A percentile compares a stretch with the other conserved stretches of the same genome.
These are phyloP conservation scores for Arctium minus DNA, from an alignment of 129 eudicot species.

Conservation along the genomic window DNA sequence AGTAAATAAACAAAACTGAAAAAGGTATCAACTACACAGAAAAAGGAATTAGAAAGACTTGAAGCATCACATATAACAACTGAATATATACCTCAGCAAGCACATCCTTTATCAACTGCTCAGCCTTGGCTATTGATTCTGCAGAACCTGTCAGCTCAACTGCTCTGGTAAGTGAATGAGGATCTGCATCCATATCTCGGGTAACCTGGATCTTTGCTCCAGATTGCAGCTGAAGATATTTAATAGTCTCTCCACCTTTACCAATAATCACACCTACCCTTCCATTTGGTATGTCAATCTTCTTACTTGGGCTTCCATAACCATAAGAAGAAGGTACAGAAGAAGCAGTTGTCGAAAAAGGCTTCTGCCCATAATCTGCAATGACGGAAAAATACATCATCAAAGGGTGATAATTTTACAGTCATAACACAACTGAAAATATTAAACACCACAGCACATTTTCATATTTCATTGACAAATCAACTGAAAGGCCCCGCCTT, in stretches of 20 bases:
- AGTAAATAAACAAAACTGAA: background rate
- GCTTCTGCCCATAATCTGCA: constrained; percentile 65
- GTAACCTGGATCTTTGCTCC: constrained; percentile 97
- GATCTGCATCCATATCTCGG: constrained; percentile 88
- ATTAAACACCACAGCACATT: background rate
- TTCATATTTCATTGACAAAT: background rate
- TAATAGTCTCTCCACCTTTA: constrained; percentile 92
- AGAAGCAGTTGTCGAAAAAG: constrained; percentile 23
- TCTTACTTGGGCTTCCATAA: constrained; percentile 61
- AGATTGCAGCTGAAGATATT: constrained; percentile 82
- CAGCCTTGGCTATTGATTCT: constrained; percentile 80
- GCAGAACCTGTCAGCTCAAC: constrained; percentile 83
- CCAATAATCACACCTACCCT: constrained; percentile 98
- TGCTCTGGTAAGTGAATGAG: constrained; percentile 52
- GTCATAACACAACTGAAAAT: background rate
- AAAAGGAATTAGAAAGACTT: background rate
- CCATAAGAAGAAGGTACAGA: constrained; percentile 50
- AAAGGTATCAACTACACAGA: background rate
- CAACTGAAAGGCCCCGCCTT: background rate
- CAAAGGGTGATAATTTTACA: background rate
- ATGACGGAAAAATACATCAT: background rate
- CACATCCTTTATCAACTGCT: constrained; percentile 72
- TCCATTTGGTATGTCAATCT: constrained; percentile 88
- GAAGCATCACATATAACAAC: background rate
- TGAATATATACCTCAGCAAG: constrained; percentile 60